A percentile compares a stretch with the other conserved stretches of the same genome.
phyloP scores from a whole-genome alignment of 495 filamentous ascomycete species.

The Coniosporium apollinis region DNA sequence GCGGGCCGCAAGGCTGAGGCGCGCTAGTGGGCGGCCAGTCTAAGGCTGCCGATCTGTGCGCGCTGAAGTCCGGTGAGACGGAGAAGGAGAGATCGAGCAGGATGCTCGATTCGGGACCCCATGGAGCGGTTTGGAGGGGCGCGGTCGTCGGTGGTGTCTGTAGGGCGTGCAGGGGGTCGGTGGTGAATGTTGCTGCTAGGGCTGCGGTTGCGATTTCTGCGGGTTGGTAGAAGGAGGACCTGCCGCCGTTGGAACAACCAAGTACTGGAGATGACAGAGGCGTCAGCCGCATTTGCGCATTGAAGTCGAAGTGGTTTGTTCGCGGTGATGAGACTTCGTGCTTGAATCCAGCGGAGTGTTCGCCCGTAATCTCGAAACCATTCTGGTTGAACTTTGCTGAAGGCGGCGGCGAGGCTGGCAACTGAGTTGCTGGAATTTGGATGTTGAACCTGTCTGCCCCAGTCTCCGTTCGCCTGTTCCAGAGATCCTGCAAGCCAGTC shows the following conservation, averaged over 20 bases:
- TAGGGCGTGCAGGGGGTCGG: constrained; percentile 11
- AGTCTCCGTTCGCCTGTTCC: constrained; percentile 13
- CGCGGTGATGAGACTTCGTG: too few relatives aligned
- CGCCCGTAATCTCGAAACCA: too few relatives aligned
- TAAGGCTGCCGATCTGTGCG: too few relatives aligned
- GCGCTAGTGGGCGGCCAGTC: constrained; percentile 1
- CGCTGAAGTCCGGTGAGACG: constrained; percentile 12
- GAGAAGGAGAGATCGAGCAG: constrained; percentile 12
- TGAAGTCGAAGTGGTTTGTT: too few relatives aligned
- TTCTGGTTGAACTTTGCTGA: constrained; percentile 12
- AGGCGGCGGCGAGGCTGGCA: constrained; percentile 16
- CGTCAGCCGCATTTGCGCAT: too few relatives aligned
- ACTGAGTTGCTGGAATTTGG: constrained; percentile 7
- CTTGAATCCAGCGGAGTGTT: too few relatives aligned
- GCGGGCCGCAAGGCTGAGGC: constrained; percentile 1
- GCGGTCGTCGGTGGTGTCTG: constrained; percentile 13
- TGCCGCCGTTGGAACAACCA: too few relatives aligned
- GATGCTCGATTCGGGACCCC: constrained; percentile 10
- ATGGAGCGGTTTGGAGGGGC: constrained; percentile 7
- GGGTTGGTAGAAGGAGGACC: too few relatives aligned
- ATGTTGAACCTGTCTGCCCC: constrained; percentile 17
- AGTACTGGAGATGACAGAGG: too few relatives aligned
- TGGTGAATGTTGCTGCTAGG: too few relatives aligned
- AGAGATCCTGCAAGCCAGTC: constrained; percentile 14
- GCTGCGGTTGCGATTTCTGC: too few relatives aligned